Conservation (phyloP, 2,329 filamentous ascomycete species). For the Fusarium proliferatum region DNA sequence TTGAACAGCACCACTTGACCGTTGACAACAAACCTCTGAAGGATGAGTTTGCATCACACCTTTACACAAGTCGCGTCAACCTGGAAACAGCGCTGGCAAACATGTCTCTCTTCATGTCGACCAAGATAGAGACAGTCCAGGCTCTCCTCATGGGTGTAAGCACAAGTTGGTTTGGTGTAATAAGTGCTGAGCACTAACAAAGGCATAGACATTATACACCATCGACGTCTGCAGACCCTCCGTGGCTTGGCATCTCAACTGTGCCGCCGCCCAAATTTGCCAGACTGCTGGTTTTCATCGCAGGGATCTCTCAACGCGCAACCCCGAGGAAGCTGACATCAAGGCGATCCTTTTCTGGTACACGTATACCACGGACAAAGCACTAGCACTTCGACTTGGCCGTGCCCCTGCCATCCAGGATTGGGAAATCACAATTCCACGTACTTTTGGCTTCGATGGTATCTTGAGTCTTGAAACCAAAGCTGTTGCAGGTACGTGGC, state of each 20-base stretch:
- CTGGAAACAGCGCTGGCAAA: slow-evolving; percentile 62
- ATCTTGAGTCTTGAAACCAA: slow-evolving; percentile 45
- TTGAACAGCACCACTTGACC: slow-evolving; percentile 56
- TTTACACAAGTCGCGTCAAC: slow-evolving; percentile 58
- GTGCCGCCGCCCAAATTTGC: slow-evolving; percentile 68
- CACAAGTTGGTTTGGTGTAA: not conserved
- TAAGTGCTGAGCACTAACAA: slow-evolving; percentile 2
- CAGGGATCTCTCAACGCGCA: slow-evolving; percentile 44
- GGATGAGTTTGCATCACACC: slow-evolving; percentile 53
- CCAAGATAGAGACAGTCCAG: slow-evolving; percentile 65
- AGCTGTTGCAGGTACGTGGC: slow-evolving; percentile 63
- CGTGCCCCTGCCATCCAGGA: slow-evolving; percentile 68
- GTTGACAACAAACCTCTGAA: slow-evolving; percentile 46
- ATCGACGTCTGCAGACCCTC: slow-evolving; percentile 71
- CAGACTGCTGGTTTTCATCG: slow-evolving; percentile 72
- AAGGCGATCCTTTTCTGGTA: slow-evolving; percentile 62
- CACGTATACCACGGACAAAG: slow-evolving; percentile 68
- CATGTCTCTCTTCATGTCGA: slow-evolving; percentile 67
- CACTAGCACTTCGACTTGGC: slow-evolving; percentile 68
- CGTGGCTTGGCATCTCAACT: slow-evolving; percentile 72
- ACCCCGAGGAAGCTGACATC: slow-evolving; percentile 48
- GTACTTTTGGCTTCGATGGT: slow-evolving; percentile 57
- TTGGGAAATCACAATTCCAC: slow-evolving; percentile 66
- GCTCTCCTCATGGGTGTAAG: slow-evolving; percentile 69
- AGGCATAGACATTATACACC: slow-evolving; percentile 65